Evolutionary conservation across 2,329 filamentous ascomycete species (phyloP).

Genomic region (Fusarium goolgardi): DNA sequence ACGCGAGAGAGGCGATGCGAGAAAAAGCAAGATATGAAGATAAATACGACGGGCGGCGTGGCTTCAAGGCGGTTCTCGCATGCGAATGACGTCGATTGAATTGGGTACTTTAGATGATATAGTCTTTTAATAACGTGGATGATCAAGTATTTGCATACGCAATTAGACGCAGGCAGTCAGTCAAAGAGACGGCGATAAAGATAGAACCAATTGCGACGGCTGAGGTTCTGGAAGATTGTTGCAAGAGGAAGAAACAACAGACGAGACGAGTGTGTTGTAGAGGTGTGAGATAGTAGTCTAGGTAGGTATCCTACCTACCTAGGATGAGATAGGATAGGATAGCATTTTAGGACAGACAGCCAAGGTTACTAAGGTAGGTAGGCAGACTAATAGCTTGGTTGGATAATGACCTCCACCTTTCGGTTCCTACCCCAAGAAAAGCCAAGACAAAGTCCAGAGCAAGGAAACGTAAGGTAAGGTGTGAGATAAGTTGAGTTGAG

Average conservation of each 20-base stretch:
- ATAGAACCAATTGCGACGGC: slow-evolving; percentile 26
- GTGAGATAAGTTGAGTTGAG: slow-evolving; percentile 19
- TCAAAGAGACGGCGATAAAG: slow-evolving; percentile 11
- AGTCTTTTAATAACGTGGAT: not conserved
- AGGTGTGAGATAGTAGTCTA: not conserved
- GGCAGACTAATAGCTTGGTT: slow-evolving; percentile 2
- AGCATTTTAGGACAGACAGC: slow-evolving; percentile 1
- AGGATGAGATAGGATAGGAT: slow-evolving; percentile 12
- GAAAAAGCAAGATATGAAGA: slow-evolving; percentile 1
- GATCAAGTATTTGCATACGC: slow-evolving; percentile 12
- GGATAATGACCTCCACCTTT: slow-evolving; percentile 26
- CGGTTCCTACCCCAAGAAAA: slow-evolving; percentile 22
- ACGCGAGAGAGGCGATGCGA: not conserved
- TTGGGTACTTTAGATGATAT: not conserved
- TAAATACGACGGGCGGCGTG: slow-evolving; percentile 15
- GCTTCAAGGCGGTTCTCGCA: slow-evolving; percentile 23
- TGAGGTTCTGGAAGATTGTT: slow-evolving; percentile 33
- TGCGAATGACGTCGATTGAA: slow-evolving; percentile 37
- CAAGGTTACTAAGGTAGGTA: slow-evolving; percentile 3
- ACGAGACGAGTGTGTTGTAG: slow-evolving; percentile 27
- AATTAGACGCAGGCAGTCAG: slow-evolving; percentile 1
- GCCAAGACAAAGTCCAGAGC: slow-evolving; percentile 10
- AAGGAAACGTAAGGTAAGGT: slow-evolving; percentile 7
- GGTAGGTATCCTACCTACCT: not conserved
- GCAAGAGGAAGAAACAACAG: slow-evolving; percentile 33